Evolutionary conservation across 352 stramenopile species (phyloP).

Genomic region (Pythium phragmitis): DNA sequence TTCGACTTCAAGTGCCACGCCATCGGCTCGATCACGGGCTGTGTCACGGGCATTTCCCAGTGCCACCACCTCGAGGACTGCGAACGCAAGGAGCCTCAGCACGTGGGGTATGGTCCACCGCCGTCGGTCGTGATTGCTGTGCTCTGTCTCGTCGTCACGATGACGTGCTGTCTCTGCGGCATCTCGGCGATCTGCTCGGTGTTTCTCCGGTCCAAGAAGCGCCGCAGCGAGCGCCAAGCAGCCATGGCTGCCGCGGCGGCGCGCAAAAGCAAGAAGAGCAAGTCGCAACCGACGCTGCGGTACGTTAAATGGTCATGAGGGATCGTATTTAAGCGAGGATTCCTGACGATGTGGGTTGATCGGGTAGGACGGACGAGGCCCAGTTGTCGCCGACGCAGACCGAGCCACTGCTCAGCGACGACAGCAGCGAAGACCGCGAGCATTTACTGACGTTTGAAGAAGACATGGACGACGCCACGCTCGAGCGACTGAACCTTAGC

Average conservation of each 20-base stretch:
- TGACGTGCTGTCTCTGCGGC: constrained; percentile 82
- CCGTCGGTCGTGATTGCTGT: constrained; percentile 83
- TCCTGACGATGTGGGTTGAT: neutral
- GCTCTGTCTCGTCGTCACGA: constrained; percentile 73
- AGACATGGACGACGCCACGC: constrained; percentile 45
- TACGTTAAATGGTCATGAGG: constrained; percentile 6
- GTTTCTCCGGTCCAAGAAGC: constrained; percentile 38
- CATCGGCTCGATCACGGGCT: constrained; percentile 68
- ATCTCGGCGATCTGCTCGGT: constrained; percentile 77
- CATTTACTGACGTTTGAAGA: constrained; percentile 54
- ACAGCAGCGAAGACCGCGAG: constrained; percentile 42
- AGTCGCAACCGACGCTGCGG: constrained; percentile 17
- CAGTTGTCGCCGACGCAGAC: constrained; percentile 36
- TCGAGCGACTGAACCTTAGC: constrained; percentile 47
- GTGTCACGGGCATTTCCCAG: constrained; percentile 63
- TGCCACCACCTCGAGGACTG: constrained; percentile 87
- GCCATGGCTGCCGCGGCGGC: neutral
- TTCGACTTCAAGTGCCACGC: constrained; percentile 83
- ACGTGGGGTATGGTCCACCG: constrained; percentile 79
- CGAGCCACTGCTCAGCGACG: constrained; percentile 52
- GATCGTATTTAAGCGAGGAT: too few relatives aligned
- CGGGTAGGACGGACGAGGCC: constrained; percentile 33
- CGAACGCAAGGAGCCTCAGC: constrained; percentile 63
- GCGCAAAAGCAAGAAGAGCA: constrained; percentile 31
- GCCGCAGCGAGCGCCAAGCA: constrained; percentile 15